Percentiles rank a stretch among this genome's conserved stretches.
phyloP scores from a whole-genome alignment of 1,284 basidiomycete genomes.

The Moniliophthora roreri region DNA sequence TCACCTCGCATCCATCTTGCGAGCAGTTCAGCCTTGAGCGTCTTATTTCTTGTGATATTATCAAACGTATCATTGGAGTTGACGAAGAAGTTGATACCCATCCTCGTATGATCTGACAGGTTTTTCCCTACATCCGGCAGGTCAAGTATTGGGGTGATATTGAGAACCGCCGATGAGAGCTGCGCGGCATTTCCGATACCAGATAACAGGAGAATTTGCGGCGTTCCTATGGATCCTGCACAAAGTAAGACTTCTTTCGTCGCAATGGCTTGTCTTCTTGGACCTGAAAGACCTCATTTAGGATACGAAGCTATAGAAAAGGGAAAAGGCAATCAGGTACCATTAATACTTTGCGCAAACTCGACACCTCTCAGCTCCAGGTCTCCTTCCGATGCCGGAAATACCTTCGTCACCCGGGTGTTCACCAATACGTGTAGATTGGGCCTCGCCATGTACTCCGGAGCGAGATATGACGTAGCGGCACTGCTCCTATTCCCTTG shows the following conservation, averaged over 20 bases:
- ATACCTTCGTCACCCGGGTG: slow-evolving; percentile 19
- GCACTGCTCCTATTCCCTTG: slow-evolving; percentile 21
- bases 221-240: slow-evolving; percentile 24
- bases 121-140: slow-evolving; percentile 33
- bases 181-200: slow-evolving; percentile 29
- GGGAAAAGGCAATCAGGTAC: slow-evolving; percentile 2
- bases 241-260: slow-evolving; percentile 26
- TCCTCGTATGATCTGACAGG: slow-evolving; percentile 34
- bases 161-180: slow-evolving; percentile 20
- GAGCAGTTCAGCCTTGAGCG: slow-evolving; percentile 14
- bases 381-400: slow-evolving; percentile 1
- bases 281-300: slow-evolving; percentile 27
- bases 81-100: slow-evolving; percentile 24
- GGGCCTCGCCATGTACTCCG: slow-evolving; percentile 11
- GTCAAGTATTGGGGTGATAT: slow-evolving; percentile 24
- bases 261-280: slow-evolving; percentile 16
- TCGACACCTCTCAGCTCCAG: slow-evolving; percentile 15
- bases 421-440: slow-evolving; percentile 24
- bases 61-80: slow-evolving; percentile 23
- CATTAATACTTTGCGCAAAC: slow-evolving; percentile 10
- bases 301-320: slow-evolving; percentile 9
- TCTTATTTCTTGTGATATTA: slow-evolving; percentile 20
- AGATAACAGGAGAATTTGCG: slow-evolving; percentile 31
- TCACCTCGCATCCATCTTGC: slow-evolving; percentile 18
- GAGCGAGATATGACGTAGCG: slow-evolving; percentile 22